Conservation (phyloP, 1,284 basidiomycete genomes). For the Fomitopsis schrenkii region DNA sequence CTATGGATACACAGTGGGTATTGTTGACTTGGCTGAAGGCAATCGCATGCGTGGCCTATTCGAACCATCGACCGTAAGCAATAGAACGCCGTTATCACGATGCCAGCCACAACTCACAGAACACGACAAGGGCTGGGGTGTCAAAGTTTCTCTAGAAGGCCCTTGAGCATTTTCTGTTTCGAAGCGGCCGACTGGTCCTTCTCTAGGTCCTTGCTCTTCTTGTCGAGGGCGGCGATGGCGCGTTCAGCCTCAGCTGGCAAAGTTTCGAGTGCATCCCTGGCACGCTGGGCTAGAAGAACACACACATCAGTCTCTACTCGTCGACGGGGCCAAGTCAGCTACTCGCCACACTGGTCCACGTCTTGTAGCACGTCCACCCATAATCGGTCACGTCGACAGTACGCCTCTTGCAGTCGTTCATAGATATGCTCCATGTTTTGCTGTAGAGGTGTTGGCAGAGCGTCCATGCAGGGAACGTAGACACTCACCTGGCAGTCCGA, state of each 20-base stretch:
- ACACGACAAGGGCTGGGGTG: background rate
- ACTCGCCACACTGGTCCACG: constrained; percentile 42
- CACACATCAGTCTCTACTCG: background rate
- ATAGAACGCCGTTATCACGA: background rate
- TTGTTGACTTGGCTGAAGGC: background rate
- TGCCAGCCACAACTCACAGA: too few relatives aligned
- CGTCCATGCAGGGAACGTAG: background rate
- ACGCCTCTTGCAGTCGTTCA: constrained; percentile 40
- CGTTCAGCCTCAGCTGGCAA: constrained; percentile 41
- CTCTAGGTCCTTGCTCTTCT: constrained; percentile 39
- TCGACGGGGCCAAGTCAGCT: constrained; percentile 4
- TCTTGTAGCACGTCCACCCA: constrained; percentile 40
- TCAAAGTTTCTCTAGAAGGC: constrained; percentile 24
- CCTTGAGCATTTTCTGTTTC: constrained; percentile 33
- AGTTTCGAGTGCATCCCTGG: constrained; percentile 31
- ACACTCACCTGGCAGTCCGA: constrained; percentile 32
- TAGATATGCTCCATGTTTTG: constrained; percentile 29
- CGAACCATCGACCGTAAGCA: background rate
- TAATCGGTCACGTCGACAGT: constrained; percentile 39
- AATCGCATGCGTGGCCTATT: too few relatives aligned
- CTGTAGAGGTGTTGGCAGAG: constrained; percentile 12
- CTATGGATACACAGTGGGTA: background rate
- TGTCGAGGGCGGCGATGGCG: constrained; percentile 38
- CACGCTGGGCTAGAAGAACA: constrained; percentile 29
- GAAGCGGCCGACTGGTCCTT: constrained; percentile 32